Evolutionary conservation across 2,329 filamentous ascomycete species (phyloP).

Genomic region (Neofusicoccum parvum): DNA sequence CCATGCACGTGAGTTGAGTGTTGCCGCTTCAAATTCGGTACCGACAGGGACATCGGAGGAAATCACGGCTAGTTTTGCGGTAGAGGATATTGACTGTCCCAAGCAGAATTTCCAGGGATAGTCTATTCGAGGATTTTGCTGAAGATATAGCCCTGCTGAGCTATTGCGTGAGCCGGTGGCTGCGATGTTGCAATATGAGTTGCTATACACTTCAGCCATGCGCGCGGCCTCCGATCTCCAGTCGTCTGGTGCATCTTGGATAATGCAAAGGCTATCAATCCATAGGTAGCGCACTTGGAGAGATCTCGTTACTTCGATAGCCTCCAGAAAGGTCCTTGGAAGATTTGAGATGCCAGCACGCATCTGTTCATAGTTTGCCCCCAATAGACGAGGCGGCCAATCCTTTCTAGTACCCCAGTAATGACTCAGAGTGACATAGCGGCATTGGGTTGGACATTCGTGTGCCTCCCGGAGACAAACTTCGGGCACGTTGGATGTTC

Average conservation of each 20-base stretch:
- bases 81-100: neutral
- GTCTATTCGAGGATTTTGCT: neutral
- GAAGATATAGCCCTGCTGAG: neutral
- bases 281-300: slow-evolving; percentile 19
- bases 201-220: slow-evolving; percentile 6
- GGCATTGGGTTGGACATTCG: neutral
- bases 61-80: neutral
- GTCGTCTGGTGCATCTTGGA: slow-evolving; percentile 21
- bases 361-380: neutral
- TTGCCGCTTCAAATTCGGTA: too few relatives aligned
- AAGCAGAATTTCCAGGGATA: neutral
- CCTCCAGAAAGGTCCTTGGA: neutral
- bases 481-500: neutral
- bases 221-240: slow-evolving; percentile 2
- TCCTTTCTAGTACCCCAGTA: neutral
- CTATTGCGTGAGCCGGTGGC: neutral
- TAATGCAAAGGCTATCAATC: slow-evolving; percentile 26
- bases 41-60: neutral
- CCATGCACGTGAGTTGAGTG: too few relatives aligned
- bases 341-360: neutral
- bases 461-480: neutral
- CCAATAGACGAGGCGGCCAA: neutral
- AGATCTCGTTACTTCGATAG: neutral
- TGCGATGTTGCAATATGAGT: neutral
- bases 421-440: slow-evolving; percentile 5